Evolutionary conservation across 441 rosid genomes (phyloP).

Genomic region (Arabidopsis lyrata): DNA sequence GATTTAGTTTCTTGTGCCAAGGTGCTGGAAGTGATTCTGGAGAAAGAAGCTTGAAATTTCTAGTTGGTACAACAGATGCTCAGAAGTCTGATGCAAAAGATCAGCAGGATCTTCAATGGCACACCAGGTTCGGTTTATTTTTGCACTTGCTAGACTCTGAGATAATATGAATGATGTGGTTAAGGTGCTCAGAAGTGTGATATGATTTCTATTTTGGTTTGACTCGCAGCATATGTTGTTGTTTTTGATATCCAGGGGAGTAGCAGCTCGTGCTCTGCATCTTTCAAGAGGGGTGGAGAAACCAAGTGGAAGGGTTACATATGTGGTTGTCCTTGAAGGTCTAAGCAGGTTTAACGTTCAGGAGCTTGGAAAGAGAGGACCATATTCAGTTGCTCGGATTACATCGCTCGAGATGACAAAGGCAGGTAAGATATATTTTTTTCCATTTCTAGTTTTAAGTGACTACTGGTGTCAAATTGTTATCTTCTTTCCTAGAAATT

Average conservation of each 20-base stretch:
- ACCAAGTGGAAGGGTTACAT: constrained; percentile 99
- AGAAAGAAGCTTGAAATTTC: constrained; percentile 64
- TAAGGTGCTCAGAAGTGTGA: constrained; percentile 1
- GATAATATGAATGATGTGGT: background rate
- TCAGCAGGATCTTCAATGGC: constrained; percentile 68
- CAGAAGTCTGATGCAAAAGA: constrained; percentile 80
- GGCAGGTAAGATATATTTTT: constrained; percentile 59
- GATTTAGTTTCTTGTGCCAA: constrained; percentile 28
- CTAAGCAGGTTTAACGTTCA: constrained; percentile 92
- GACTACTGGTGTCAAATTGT: constrained; percentile 8
- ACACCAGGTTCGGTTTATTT: constrained; percentile 58
- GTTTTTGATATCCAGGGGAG: constrained; percentile 67
- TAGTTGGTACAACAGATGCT: constrained; percentile 63
- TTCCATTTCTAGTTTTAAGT: constrained; percentile 20
- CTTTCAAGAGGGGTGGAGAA: constrained; percentile 99
- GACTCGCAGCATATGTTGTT: constrained; percentile 20
- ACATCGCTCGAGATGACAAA: constrained; percentile 92
- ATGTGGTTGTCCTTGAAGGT: constrained; percentile 98
- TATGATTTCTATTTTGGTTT: constrained; percentile 24
- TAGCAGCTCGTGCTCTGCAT: constrained; percentile 97
- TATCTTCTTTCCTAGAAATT: constrained; percentile 15
- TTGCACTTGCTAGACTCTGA: background rate
- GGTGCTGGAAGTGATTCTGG: constrained; percentile 76
- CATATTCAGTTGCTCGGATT: constrained; percentile 85
- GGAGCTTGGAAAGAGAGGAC: constrained; percentile 91